Evolutionary conservation across 257 asterid genomes (phyloP).

Genomic region (Fraxinus excelsior): DNA sequence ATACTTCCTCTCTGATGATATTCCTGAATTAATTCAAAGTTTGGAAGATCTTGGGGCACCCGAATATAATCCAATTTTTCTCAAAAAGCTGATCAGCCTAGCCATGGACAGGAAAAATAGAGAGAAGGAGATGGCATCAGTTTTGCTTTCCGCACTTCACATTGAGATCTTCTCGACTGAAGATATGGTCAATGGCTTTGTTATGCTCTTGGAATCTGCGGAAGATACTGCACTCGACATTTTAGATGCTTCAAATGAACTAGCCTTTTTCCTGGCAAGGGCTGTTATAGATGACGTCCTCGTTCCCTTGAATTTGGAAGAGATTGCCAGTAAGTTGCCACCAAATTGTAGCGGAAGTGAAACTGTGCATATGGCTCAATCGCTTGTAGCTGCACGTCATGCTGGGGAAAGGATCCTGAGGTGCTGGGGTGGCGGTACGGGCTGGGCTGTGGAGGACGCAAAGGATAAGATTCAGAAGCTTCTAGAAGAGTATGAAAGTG

Average conservation of each 20-base stretch:
- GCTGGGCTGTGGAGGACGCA: constrained; percentile 99
- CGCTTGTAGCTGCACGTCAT: constrained; percentile 88
- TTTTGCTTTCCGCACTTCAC: constrained; percentile 84
- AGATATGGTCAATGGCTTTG: constrained; percentile 84
- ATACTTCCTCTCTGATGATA: constrained; percentile 89
- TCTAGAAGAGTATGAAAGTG: constrained; percentile 91
- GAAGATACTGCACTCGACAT: constrained; percentile 95
- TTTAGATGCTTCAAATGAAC: constrained; percentile 86
- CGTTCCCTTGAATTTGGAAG: constrained; percentile 85
- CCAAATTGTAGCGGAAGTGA: constrained; percentile 77
- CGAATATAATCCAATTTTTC: constrained; percentile 68
- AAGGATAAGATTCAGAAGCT: constrained; percentile 97
- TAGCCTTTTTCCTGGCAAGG: constrained; percentile 86
- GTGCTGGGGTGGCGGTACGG: constrained; percentile 99
- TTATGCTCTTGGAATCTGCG: constrained; percentile 85
- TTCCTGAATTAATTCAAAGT: constrained; percentile 84
- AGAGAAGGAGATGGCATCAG: constrained; percentile 98
- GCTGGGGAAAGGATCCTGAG: constrained; percentile 98
- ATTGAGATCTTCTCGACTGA: constrained; percentile 84
- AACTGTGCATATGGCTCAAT: constrained; percentile 70
- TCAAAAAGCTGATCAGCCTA: constrained; percentile 80
- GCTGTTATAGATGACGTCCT: constrained; percentile 92
- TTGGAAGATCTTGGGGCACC: constrained; percentile 82
- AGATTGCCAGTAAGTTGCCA: constrained; percentile 61
- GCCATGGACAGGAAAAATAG: constrained; percentile 95